Percentiles rank a stretch among this genome's conserved stretches.
These are phyloP conservation scores for Juglanconis juglandina DNA, from an alignment of 2,329 filamentous ascomycete genomes.

Conservation along the genomic window DNA sequence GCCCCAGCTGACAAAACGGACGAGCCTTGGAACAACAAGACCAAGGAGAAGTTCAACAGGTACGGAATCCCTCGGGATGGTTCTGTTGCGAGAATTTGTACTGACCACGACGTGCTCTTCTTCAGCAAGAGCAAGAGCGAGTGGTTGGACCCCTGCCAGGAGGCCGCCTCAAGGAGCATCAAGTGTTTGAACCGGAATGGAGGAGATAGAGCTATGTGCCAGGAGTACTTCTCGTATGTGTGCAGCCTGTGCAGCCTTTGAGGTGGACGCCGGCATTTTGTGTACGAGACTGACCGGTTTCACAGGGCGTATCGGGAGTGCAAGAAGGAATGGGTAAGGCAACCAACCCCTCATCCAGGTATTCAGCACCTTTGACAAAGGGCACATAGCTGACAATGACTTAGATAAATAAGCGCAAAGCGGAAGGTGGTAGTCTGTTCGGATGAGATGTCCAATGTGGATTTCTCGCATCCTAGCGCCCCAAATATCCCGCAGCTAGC, in stretches of 20 bases:
- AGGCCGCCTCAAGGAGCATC: slow-evolving; percentile 80
- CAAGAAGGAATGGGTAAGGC: slow-evolving; percentile 84
- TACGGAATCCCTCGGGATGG: slow-evolving; percentile 32
- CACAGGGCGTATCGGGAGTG: slow-evolving; percentile 85
- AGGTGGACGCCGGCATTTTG: neutral
- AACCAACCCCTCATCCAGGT: neutral
- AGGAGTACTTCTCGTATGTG: slow-evolving; percentile 89
- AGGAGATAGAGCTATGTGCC: slow-evolving; percentile 84
- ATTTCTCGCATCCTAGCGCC: too few relatives aligned
- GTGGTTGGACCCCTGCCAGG: slow-evolving; percentile 93
- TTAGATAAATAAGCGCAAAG: slow-evolving; percentile 29
- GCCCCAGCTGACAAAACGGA: slow-evolving; percentile 16
- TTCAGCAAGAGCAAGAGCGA: slow-evolving; percentile 81
- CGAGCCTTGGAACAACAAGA: slow-evolving; percentile 55
- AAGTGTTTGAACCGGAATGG: slow-evolving; percentile 85
- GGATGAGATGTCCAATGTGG: slow-evolving; percentile 4
- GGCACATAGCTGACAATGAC: neutral
- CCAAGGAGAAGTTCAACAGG: slow-evolving; percentile 63
- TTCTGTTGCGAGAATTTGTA: neutral
- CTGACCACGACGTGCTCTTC: slow-evolving; percentile 15
- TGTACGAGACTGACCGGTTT: neutral
- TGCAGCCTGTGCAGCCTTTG: neutral
- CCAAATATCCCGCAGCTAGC: neutral
- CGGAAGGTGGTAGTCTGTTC: slow-evolving; percentile 20
- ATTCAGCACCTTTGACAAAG: neutral